These are phyloP conservation scores for Ensete glaucum DNA, from an alignment of 176 grass and related monocot species.

Conservation along the genomic window DNA sequence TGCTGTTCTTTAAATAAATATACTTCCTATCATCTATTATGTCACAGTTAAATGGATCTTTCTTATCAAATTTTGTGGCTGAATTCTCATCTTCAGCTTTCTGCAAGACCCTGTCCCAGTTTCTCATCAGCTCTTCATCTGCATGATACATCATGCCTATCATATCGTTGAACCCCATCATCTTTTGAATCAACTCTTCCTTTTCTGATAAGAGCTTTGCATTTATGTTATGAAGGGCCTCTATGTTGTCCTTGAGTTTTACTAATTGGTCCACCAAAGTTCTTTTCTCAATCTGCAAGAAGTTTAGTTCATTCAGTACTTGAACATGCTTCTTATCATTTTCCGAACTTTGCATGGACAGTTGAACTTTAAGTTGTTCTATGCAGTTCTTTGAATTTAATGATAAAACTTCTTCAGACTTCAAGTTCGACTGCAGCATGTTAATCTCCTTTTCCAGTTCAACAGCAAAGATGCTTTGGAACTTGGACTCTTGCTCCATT, in stretches of 20 bases:
- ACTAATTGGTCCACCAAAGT: constrained; percentile 30
- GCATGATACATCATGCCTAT: constrained; percentile 29
- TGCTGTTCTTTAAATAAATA: constrained; percentile 33
- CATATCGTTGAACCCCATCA: constrained; percentile 28
- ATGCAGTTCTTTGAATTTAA: constrained; percentile 28
- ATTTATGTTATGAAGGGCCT: constrained; percentile 13
- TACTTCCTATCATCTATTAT: constrained; percentile 16
- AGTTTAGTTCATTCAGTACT: constrained; percentile 31
- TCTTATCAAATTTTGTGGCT: constrained; percentile 8
- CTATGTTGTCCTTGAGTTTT: constrained; percentile 29
- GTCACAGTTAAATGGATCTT: constrained; percentile 13
- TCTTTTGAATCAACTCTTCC: constrained; percentile 31
- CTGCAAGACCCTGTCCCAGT: constrained; percentile 35
- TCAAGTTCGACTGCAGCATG: constrained; percentile 22
- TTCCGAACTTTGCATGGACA: constrained; percentile 28
- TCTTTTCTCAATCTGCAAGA: constrained; percentile 29
- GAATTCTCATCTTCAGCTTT: constrained; percentile 30
- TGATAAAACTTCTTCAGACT: constrained; percentile 30
- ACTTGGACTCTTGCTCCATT: constrained; percentile 43
- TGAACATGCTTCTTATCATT: constrained; percentile 32
- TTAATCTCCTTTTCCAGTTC: constrained; percentile 38
- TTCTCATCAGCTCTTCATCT: constrained; percentile 32
- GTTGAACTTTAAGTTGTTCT: constrained; percentile 35
- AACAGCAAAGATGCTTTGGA: constrained; percentile 31
- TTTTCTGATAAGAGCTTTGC: constrained; percentile 23